These are phyloP conservation scores for Colletotrichum somersetense DNA, from an alignment of 2,329 filamentous ascomycete genomes.

Conservation along the genomic window DNA sequence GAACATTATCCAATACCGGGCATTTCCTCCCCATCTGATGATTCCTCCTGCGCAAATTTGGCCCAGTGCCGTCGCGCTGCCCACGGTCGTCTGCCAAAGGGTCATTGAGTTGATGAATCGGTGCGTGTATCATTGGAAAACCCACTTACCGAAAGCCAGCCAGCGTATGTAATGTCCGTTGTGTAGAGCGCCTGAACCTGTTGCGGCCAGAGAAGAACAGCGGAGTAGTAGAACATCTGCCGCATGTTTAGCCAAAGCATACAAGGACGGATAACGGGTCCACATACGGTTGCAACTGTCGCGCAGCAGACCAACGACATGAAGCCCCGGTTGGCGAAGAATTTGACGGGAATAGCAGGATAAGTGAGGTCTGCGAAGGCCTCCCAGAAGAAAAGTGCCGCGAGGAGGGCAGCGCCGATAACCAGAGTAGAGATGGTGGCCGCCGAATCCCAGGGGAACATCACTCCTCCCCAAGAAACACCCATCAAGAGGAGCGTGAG, in stretches of 20 bases:
- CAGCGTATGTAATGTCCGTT: constrained; percentile 50
- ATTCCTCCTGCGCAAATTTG: constrained; percentile 51
- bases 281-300: constrained; percentile 50
- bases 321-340: constrained; percentile 54
- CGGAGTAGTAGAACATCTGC: constrained; percentile 51
- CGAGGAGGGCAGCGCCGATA: constrained; percentile 50
- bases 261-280: background rate
- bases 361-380: constrained; percentile 52
- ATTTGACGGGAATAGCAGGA: constrained; percentile 53
- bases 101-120: background rate
- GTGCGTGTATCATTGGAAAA: background rate
- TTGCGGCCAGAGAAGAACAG: constrained; percentile 53
- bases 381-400: constrained; percentile 55
- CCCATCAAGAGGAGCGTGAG: constrained; percentile 61
- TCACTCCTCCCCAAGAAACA: constrained; percentile 58
- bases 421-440: constrained; percentile 55
- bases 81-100: constrained; percentile 49
- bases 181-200: constrained; percentile 53
- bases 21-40: constrained; percentile 51
- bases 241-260: background rate
- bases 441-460: constrained; percentile 58
- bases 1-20: constrained; percentile 54
- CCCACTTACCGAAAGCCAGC: constrained; percentile 50
- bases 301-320: constrained; percentile 52
- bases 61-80: constrained; percentile 51